These are phyloP conservation scores for Pseudogymnoascus sp. DNA, from an alignment of 2,329 filamentous ascomycete genomes.

Conservation along the genomic window DNA sequence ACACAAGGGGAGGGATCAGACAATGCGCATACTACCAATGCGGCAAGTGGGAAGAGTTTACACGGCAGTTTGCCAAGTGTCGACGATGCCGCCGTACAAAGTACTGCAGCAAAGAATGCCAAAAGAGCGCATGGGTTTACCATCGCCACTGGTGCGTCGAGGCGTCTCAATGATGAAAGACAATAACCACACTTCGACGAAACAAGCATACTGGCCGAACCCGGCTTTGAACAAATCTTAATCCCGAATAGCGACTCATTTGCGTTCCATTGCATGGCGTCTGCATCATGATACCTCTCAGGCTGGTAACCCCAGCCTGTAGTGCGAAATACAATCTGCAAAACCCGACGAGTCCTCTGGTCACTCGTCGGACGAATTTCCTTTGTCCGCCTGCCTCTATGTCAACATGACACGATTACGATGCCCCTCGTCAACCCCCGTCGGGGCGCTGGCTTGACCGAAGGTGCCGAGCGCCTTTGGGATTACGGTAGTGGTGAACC, in stretches of 20 bases:
- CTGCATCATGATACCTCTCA: constrained; percentile 34
- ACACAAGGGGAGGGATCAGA: constrained; percentile 84
- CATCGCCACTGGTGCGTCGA: constrained; percentile 96
- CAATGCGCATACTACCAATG: constrained; percentile 98
- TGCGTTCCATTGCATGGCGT: constrained; percentile 23
- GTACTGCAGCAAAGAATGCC: constrained; percentile 99
- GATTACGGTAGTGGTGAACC: background rate
- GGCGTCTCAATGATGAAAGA: constrained; percentile 35
- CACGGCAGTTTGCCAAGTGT: constrained; percentile 96
- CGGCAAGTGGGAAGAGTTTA: constrained; percentile 96
- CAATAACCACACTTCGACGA: background rate
- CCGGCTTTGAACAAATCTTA: constrained; percentile 8
- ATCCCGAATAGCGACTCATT: constrained; percentile 8
- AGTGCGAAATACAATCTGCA: constrained; percentile 8
- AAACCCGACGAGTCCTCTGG: constrained; percentile 21
- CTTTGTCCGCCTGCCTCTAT: constrained; percentile 6
- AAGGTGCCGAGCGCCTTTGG: background rate
- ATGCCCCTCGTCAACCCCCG: background rate
- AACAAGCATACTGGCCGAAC: constrained; percentile 7
- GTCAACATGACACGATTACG: constrained; percentile 1
- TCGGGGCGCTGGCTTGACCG: background rate
- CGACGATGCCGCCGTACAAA: constrained; percentile 92
- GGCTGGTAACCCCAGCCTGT: constrained; percentile 30
- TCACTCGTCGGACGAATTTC: constrained; percentile 6
- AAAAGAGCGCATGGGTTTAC: constrained; percentile 97